These are phyloP conservation scores for Tetrahymena malaccensis DNA, from an alignment of 73 alveolate genomes.

Conservation along the genomic window DNA sequence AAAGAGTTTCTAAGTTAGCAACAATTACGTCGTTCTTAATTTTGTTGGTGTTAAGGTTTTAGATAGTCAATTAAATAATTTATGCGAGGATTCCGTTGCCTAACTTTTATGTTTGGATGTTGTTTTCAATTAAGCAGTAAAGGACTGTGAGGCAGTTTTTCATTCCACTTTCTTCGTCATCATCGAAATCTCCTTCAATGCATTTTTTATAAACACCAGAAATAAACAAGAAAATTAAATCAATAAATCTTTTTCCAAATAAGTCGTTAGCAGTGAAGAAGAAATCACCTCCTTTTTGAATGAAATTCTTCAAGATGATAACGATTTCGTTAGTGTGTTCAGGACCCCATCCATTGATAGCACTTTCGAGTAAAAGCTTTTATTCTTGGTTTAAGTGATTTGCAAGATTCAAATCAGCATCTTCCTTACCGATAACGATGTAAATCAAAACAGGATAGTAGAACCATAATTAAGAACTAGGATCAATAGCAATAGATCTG, in stretches of 20 bases:
- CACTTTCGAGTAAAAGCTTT: slow-evolving; percentile 5
- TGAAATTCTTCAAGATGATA: slow-evolving; percentile 55
- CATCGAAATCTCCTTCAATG: slow-evolving; percentile 8
- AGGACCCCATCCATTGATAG: slow-evolving; percentile 52
- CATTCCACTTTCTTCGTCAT: slow-evolving; percentile 39
- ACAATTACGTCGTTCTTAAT: slow-evolving; percentile 34
- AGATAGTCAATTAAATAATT: slow-evolving; percentile 16
- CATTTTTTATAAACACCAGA: slow-evolving; percentile 12
- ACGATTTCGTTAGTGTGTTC: slow-evolving; percentile 52
- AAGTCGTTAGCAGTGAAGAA: slow-evolving; percentile 46
- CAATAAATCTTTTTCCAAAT: slow-evolving; percentile 17
- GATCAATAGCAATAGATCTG: neutral
- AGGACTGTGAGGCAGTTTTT: slow-evolving; percentile 40
- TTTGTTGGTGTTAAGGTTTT: slow-evolving; percentile 18
- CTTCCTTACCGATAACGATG: slow-evolving; percentile 34
- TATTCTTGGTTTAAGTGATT: slow-evolving; percentile 21
- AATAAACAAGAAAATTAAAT: slow-evolving; percentile 20
- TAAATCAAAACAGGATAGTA: slow-evolving; percentile 43
- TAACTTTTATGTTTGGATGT: slow-evolving; percentile 29
- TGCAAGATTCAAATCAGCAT: slow-evolving; percentile 11
- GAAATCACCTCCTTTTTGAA: slow-evolving; percentile 49
- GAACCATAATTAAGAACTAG: slow-evolving; percentile 52
- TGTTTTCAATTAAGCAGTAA: slow-evolving; percentile 51
- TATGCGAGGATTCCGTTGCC: slow-evolving; percentile 35
- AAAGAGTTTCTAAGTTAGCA: slow-evolving; percentile 44